phyloP scores from a whole-genome alignment of 2,329 filamentous ascomycete genomes.

The Alternaria tenuissima region DNA sequence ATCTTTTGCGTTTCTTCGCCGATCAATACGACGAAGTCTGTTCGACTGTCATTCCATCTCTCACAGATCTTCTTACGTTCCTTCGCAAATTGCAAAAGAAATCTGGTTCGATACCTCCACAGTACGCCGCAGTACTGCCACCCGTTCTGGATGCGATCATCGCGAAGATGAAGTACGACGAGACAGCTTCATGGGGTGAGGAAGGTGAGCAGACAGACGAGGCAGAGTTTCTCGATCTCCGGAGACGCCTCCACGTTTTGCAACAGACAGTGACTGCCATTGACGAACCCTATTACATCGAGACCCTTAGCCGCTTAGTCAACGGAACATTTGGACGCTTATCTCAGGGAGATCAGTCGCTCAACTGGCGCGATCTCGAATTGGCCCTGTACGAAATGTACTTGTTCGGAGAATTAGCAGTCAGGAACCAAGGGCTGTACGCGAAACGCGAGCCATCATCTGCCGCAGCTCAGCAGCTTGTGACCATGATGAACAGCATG shows the following conservation, averaged over 20 bases:
- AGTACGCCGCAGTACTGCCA: slow-evolving; percentile 83
- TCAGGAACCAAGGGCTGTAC: slow-evolving; percentile 86
- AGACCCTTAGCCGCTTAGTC: slow-evolving; percentile 88
- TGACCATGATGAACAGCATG: slow-evolving; percentile 95
- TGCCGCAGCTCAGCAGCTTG: slow-evolving; percentile 79
- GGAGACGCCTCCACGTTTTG: slow-evolving; percentile 86
- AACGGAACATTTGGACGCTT: slow-evolving; percentile 84
- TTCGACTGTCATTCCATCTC: slow-evolving; percentile 90
- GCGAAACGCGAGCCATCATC: slow-evolving; percentile 83
- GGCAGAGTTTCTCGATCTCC: slow-evolving; percentile 94
- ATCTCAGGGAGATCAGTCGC: slow-evolving; percentile 71
- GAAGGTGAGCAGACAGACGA: slow-evolving; percentile 96
- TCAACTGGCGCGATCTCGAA: slow-evolving; percentile 96
- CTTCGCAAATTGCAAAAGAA: slow-evolving; percentile 78
- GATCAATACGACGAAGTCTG: slow-evolving; percentile 99
- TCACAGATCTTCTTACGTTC: slow-evolving; percentile 91
- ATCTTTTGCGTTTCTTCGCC: slow-evolving; percentile 91
- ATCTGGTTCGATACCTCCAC: slow-evolving; percentile 69
- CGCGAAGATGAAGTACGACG: slow-evolving; percentile 96
- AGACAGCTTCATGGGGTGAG: slow-evolving; percentile 90
- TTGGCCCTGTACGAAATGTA: slow-evolving; percentile 95
- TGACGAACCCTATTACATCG: slow-evolving; percentile 86
- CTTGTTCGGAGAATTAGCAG: slow-evolving; percentile 91
- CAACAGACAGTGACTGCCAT: slow-evolving; percentile 93
- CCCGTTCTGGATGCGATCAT: slow-evolving; percentile 92